Evolutionary conservation across 495 filamentous ascomycete genomes (phyloP), one percentile per base, ranked within the genome.

Genomic region (Thermothielavioides terrestris): DNA sequence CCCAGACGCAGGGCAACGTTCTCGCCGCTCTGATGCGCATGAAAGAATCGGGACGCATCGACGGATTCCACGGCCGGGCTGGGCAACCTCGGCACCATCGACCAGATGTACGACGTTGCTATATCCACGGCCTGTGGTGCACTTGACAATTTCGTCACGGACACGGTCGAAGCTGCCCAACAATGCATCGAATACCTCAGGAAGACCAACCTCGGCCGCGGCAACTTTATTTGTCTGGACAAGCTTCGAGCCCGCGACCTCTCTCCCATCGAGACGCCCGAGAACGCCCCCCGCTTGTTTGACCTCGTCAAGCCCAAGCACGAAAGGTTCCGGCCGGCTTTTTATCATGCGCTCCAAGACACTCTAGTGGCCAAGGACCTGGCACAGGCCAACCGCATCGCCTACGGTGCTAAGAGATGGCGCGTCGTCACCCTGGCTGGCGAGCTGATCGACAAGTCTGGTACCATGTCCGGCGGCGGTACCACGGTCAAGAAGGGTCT

Each of bases 391-490:
- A 96, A 97, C 62, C 81, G 91, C 20, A 95, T 98, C 52, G 94
- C 92, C 20, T 97, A 96, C 57, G 92, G 92, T 39, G 85, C 85
- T 34, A 84, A 78, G 61, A 75, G 94, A 55, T 97, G 92, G 91
- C 80, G 92, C 57, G 94, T 98, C 2, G 92, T 98, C 21, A 97
- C 94, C 0, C 79, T 96, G 23, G 86, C 91, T 57, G 92, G 92
- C 17, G 89, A 95, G 60, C 77, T 98, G 40, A 96, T 98, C 50
- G 92, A 98, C 67, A 90, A 88, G 56, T 94, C 89, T 2, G 92
- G 92, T 70, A 97, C 92, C 8, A 96, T 98, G 94, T 94, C 86
- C 54, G 92, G 92, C 71, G 92, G 92, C 74, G 92, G 92, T 35
- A 89, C 77, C 30, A 87, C 83, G 30, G 84, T 89, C 31, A 88